Evolutionary conservation across 768 basidiomycete species (phyloP), one percentile per base, ranked within the genome.

Genomic region (Kwoniella shandongensis): DNA sequence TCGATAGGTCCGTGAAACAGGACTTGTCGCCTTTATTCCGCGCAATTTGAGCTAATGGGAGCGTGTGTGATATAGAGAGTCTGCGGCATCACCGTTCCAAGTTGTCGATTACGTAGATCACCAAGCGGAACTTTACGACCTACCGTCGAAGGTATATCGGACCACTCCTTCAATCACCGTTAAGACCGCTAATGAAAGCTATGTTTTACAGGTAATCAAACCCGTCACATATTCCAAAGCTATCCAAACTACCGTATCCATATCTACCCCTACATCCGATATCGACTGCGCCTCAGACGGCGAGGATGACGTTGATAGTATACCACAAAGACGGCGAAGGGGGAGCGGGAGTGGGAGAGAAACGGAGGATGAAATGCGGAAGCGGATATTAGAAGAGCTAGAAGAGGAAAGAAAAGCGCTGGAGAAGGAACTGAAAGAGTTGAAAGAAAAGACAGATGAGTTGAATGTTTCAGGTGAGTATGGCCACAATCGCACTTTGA

Each of bases 91-190:
- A 47, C 40, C 62, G 44, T 62, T 57, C 15, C 30, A 87, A 40
- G 79, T 85, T 40, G 83, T 83, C n/a, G 89, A 90, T 70, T 81
- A 91, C n/a, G 83, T 94, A 47, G 89, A 94, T 63, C 81, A 89
- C 17, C 88, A 91, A 62, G 86, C 90, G 69, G 92, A 96, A 70
- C 79, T 96, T 4, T 94, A 90, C 65, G 91, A 93, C 66, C 78
- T 92, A 11, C 91, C 91, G 2, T 85, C 87, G 68, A 90, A 88
- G 80, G 91, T 90, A 53, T 44, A 79, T 59, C 17, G 11, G 27
- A 15, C 41, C 22, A n/a, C n/a, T 18, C 35, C 46, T 66, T 44
- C 46, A n/a, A n/a, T 36, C 22, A 57, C 44, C 17, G 22, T 29
- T 27, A 46, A 26, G 15, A 12, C 7, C 10, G 3, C 11, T 11